These are phyloP conservation scores for Paxillus ammoniavirescens DNA, from an alignment of 768 basidiomycete species.

Conservation along the genomic window DNA sequence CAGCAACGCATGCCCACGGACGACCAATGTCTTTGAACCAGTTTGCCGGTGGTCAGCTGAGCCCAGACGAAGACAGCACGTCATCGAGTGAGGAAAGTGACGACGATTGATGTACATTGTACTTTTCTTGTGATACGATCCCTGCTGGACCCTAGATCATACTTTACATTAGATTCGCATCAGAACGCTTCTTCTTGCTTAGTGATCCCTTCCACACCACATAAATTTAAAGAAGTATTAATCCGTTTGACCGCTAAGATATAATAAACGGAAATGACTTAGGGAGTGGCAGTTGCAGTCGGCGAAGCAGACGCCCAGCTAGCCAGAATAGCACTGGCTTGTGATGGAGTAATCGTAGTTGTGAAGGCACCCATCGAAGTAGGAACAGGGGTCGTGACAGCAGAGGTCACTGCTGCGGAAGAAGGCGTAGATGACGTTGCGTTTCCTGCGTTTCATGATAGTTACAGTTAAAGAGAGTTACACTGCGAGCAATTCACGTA, in stretches of 20 bases:
- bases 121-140: constrained; percentile 4
- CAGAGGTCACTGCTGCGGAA: constrained; percentile 35
- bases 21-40: constrained; percentile 51
- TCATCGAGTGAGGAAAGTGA: constrained; percentile 57
- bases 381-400: constrained; percentile 7
- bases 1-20: constrained; percentile 17
- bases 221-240: background rate
- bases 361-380: constrained; percentile 7
- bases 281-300: background rate
- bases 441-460: constrained; percentile 6
- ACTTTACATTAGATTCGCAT: constrained; percentile 3
- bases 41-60: constrained; percentile 42
- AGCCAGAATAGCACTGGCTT: constrained; percentile 32
- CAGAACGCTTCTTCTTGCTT: background rate
- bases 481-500: background rate
- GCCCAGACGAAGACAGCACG: constrained; percentile 47
- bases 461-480: constrained; percentile 3
- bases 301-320: constrained; percentile 28
- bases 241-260: background rate
- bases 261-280: background rate
- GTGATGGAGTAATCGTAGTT: constrained; percentile 20
- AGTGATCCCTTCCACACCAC: background rate
- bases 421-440: constrained; percentile 19
- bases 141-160: constrained; percentile 2
- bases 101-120: constrained; percentile 37